Evolutionary conservation across 2,329 filamentous ascomycete genomes (phyloP).

Genomic region (Scytalidium sp.): DNA sequence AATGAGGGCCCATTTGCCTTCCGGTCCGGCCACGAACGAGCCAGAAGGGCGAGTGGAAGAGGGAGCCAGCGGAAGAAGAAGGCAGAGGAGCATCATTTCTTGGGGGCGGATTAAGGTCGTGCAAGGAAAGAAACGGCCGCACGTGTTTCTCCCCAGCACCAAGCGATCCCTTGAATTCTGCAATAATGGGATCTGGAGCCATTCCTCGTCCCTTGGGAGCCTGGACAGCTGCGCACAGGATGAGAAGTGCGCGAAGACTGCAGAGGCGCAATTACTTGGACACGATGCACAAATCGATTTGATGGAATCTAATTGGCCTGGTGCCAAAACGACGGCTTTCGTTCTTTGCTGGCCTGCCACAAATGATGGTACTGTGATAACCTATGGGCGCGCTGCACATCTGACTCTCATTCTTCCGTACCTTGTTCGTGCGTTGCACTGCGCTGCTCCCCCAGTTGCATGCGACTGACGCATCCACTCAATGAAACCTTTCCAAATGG

Average conservation of each 20-base stretch:
- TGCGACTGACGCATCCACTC: neutral
- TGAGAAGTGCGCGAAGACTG: too few species aligned
- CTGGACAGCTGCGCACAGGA: too few species aligned
- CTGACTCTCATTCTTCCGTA: neutral
- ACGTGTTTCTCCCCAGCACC: neutral
- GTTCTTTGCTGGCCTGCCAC: neutral
- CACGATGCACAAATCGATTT: too few species aligned
- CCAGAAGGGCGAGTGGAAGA: neutral
- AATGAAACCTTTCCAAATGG: neutral
- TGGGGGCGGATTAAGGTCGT: neutral
- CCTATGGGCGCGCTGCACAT: neutral
- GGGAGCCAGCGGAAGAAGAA: neutral
- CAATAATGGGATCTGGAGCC: too few species aligned
- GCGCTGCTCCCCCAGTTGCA: neutral
- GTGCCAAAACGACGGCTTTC: neutral
- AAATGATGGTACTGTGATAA: too few species aligned
- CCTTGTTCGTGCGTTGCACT: neutral
- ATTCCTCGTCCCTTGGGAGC: too few species aligned
- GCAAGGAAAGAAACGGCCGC: neutral
- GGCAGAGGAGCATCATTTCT: neutral
- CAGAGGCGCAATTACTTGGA: too few species aligned
- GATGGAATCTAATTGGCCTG: too few species aligned
- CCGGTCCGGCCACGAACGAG: neutral
- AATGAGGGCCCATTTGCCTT: neutral
- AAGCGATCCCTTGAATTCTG: too few species aligned